phyloP scores from a whole-genome alignment of 371 early-diverging fungal genomes.

The Batkoa obscura region DNA sequence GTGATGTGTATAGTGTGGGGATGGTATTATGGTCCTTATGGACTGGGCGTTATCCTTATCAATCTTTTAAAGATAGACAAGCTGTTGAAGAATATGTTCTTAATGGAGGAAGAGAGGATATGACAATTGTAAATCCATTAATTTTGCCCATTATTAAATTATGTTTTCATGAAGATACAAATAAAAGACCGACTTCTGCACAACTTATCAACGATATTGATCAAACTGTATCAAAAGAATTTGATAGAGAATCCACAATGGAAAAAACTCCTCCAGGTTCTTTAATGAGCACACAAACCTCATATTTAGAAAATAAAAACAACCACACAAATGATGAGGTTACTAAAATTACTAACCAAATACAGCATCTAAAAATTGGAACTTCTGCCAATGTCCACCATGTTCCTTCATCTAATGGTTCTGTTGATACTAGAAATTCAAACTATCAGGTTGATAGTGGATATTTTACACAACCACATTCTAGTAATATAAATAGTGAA shows the following conservation, averaged over 20 bases:
- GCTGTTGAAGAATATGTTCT: neutral
- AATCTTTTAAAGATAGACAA: neutral
- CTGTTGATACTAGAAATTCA: too few species aligned
- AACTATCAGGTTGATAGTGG: too few species aligned
- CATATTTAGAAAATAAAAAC: neutral
- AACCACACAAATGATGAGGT: too few species aligned
- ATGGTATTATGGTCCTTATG: slow-evolving; percentile 5
- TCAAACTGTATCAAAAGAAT: neutral
- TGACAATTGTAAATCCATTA: neutral
- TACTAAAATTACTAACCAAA: too few species aligned
- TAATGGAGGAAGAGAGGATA: neutral
- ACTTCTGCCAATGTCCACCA: too few species aligned
- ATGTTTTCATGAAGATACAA: neutral
- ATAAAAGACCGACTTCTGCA: neutral
- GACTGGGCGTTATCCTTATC: neutral
- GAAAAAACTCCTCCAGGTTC: neutral
- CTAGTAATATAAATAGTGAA: too few species aligned
- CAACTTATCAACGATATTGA: slow-evolving; percentile 1
- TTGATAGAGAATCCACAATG: neutral
- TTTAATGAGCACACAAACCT: neutral
- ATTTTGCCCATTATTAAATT: neutral
- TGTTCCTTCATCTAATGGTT: too few species aligned
- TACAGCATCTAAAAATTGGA: too few species aligned
- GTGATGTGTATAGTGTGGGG: neutral
- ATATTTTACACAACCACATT: too few species aligned